A percentile compares a stretch with the other conserved stretches of the same genome.
These are phyloP conservation scores for Lagenaria siceraria DNA, from an alignment of 306 rosid genomes.

Conservation along the genomic window DNA sequence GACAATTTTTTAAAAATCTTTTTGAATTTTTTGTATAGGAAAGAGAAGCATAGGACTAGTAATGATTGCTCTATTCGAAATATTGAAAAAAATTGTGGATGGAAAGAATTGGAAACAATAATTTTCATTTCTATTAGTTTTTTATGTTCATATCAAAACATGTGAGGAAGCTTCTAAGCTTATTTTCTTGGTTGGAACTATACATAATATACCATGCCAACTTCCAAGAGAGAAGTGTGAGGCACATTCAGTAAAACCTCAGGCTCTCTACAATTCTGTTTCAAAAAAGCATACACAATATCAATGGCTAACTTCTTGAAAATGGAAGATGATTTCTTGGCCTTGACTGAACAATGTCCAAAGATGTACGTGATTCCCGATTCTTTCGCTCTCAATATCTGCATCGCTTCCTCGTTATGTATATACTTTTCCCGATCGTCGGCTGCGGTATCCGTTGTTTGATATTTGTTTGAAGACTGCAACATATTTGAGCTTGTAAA, in stretches of 20 bases:
- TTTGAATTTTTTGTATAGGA: no score
- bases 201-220: conserved; percentile 73
- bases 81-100: no score
- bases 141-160: neutral
- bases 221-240: conserved; percentile 60
- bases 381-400: conserved; percentile 56
- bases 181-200: conserved; percentile 9
- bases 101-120: no score
- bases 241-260: conserved; percentile 50
- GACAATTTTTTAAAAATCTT: no score
- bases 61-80: no score
- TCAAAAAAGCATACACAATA: conserved; percentile 44
- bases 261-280: conserved; percentile 55
- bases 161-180: neutral
- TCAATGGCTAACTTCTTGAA: conserved; percentile 53
- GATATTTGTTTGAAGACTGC: conserved; percentile 16
- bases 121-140: no score
- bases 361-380: conserved; percentile 62
- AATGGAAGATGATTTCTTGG: conserved; percentile 58
- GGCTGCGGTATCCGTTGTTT: conserved; percentile 2
- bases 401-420: conserved; percentile 32
- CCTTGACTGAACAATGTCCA: conserved; percentile 63
- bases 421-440: conserved; percentile 10
- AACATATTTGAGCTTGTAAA: neutral
- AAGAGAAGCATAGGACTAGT: no score